Conservation (phyloP, 345 rosid genomes). For the Lepidium sativum region DNA sequence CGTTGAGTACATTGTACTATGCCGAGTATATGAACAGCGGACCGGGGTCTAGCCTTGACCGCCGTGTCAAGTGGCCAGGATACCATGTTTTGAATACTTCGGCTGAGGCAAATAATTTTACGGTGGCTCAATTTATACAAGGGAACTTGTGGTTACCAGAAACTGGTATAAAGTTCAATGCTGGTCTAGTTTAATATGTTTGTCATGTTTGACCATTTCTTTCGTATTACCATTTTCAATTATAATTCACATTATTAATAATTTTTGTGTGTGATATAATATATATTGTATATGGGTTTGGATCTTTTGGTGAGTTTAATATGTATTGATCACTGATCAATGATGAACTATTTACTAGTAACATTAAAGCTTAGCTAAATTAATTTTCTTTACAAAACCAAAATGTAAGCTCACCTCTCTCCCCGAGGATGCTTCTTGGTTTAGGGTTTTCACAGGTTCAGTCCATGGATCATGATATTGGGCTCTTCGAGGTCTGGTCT, state of each 20-base stretch:
- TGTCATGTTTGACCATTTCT: background rate
- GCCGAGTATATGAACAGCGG: conserved; percentile 71
- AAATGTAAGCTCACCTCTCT: too few relatives aligned
- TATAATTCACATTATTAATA: background rate
- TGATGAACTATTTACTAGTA: background rate
- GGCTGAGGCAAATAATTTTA: conserved; percentile 47
- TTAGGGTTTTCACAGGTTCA: too few relatives aligned
- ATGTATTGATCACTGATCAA: background rate
- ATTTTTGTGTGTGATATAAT: background rate
- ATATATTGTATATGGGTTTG: background rate
- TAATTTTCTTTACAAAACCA: too few relatives aligned
- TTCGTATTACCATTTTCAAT: background rate
- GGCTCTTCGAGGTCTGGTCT: too few relatives aligned
- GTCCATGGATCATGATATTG: too few relatives aligned
- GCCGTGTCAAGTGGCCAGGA: conserved; percentile 75
- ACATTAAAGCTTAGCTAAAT: background rate
- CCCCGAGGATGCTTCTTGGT: too few relatives aligned
- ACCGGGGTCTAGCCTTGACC: conserved; percentile 39
- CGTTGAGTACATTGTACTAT: conserved; percentile 53
- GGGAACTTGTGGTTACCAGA: conserved; percentile 68
- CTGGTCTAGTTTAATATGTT: conserved; percentile 12
- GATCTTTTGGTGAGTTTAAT: background rate
- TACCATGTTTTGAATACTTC: conserved; percentile 40
- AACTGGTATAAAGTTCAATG: conserved; percentile 41
- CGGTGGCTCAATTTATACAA: conserved; percentile 54